Conservation (phyloP, 768 basidiomycete genomes). For the Tulasnella sp. region DNA sequence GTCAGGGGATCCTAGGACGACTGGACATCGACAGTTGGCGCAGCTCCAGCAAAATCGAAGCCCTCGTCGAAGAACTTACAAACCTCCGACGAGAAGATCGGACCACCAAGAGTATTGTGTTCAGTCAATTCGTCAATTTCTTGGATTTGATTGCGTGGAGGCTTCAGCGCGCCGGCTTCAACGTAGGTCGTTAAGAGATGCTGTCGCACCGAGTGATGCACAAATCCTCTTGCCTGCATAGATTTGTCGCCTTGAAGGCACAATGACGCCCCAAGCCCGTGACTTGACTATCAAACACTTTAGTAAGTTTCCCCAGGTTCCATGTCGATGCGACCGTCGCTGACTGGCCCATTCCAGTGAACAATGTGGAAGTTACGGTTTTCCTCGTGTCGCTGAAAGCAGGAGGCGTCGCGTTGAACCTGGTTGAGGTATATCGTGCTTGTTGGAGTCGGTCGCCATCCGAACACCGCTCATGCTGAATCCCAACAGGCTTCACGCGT, state of each 20-base stretch:
- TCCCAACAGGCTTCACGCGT: constrained; percentile 67
- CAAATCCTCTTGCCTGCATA: constrained; percentile 37
- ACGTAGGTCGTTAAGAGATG: constrained; percentile 46
- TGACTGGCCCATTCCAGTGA: constrained; percentile 52
- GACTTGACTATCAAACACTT: constrained; percentile 94
- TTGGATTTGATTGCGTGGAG: constrained; percentile 87
- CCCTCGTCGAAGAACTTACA: constrained; percentile 86
- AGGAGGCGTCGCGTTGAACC: constrained; percentile 86
- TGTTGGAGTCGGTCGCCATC: background rate
- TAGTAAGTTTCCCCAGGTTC: constrained; percentile 51
- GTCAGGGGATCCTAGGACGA: constrained; percentile 92
- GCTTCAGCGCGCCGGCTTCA: constrained; percentile 87
- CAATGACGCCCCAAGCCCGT: constrained; percentile 94
- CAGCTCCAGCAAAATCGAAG: constrained; percentile 96
- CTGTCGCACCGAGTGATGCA: background rate
- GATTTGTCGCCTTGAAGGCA: constrained; percentile 93
- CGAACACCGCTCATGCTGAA: background rate
- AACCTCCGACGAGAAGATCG: constrained; percentile 79
- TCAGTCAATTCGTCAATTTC: constrained; percentile 86
- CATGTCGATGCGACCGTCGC: background rate
- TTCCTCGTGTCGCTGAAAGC: constrained; percentile 93
- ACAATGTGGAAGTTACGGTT: constrained; percentile 90
- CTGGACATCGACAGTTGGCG: constrained; percentile 87
- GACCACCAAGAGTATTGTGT: constrained; percentile 95
- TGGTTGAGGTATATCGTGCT: constrained; percentile 53